These are phyloP conservation scores for Talaromyces sp. DNA, from an alignment of 2,329 filamentous ascomycete genomes.

Conservation along the genomic window DNA sequence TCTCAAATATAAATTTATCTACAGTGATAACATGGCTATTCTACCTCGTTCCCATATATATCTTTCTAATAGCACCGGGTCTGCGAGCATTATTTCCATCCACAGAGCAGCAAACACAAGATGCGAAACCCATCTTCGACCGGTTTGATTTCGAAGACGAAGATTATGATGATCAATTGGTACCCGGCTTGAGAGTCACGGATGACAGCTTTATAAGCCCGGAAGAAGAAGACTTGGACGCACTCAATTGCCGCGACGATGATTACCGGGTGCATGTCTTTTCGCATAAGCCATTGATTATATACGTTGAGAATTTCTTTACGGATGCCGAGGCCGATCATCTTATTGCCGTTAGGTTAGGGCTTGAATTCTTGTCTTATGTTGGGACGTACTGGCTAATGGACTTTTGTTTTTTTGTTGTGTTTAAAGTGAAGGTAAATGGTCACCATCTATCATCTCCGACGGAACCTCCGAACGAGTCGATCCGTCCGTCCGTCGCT, in stretches of 20 bases:
- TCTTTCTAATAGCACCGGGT: constrained; percentile 32
- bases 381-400: neutral
- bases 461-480: constrained; percentile 44
- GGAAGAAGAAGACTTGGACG: constrained; percentile 25
- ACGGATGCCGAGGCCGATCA: constrained; percentile 45
- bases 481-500: constrained; percentile 48
- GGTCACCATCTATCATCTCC: constrained; percentile 52
- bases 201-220: constrained; percentile 32
- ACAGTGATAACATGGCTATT: constrained; percentile 31
- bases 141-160: constrained; percentile 14
- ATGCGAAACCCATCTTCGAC: neutral
- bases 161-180: constrained; percentile 14
- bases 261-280: constrained; percentile 45
- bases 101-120: neutral
- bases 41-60: constrained; percentile 34
- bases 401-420: no score
- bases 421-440: constrained; percentile 42
- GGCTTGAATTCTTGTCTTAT: constrained; percentile 1
- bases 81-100: constrained; percentile 18
- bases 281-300: constrained; percentile 50
- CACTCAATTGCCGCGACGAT: constrained; percentile 23
- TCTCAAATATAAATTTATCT: constrained; percentile 23
- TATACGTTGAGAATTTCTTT: constrained; percentile 56
- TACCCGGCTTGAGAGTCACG: constrained; percentile 21
- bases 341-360: constrained; percentile 50